A percentile compares a stretch with the other conserved stretches of the same genome.
phyloP scores from a whole-genome alignment of 768 basidiomycete species.

The Multifurca ochricompacta region DNA sequence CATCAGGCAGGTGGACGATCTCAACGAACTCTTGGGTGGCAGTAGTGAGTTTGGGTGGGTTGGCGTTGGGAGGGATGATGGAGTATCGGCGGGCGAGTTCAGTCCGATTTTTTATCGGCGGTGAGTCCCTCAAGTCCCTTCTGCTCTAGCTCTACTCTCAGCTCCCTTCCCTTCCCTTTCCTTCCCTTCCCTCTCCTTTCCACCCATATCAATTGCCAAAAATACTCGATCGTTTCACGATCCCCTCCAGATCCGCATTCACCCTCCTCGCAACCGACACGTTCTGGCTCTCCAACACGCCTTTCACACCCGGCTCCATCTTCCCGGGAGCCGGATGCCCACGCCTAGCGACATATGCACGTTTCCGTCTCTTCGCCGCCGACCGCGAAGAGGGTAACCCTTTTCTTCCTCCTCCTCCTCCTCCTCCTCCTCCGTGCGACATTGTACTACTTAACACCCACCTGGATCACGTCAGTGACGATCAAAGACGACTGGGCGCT shows the following conservation, averaged over 20 bases:
- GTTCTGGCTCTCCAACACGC: constrained; percentile 53
- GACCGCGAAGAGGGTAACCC: neutral
- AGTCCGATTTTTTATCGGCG: constrained; percentile 54
- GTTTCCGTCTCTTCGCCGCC: constrained; percentile 28
- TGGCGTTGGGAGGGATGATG: constrained; percentile 59
- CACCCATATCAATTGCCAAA: neutral
- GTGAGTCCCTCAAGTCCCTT: constrained; percentile 23
- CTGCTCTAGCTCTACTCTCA: too few relatives aligned
- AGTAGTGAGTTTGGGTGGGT: constrained; percentile 53
- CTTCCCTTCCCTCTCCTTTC: neutral
- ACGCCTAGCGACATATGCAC: constrained; percentile 42
- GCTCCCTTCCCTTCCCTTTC: neutral
- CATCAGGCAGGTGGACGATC: constrained; percentile 47
- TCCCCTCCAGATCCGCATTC: constrained; percentile 30
- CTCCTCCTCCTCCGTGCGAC: constrained; percentile 10
- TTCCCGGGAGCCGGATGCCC: constrained; percentile 45
- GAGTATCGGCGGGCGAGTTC: constrained; percentile 47
- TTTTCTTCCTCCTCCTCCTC: too few relatives aligned
- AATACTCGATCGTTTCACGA: neutral
- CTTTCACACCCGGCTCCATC: constrained; percentile 38
- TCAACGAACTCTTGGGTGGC: constrained; percentile 44
- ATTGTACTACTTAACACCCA: constrained; percentile 47
- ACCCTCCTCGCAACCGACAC: constrained; percentile 36
- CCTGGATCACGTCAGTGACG: constrained; percentile 47
- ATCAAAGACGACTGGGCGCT: constrained; percentile 42